These are phyloP conservation scores for Gomphus bonarii DNA, from an alignment of 1,284 basidiomycete genomes.

Conservation along the genomic window DNA sequence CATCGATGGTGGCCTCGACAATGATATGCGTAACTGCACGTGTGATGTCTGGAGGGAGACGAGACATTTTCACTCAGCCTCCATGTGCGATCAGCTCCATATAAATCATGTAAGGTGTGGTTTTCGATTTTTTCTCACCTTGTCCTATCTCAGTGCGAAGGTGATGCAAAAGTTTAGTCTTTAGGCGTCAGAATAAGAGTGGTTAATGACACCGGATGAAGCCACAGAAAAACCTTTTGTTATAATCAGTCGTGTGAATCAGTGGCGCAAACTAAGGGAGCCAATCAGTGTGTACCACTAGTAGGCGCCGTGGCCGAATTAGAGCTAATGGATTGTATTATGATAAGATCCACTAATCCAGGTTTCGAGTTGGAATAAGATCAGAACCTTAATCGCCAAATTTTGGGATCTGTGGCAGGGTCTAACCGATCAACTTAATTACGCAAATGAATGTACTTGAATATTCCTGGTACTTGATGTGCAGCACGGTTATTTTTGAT, in stretches of 20 bases:
- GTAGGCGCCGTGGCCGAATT: too few relatives aligned
- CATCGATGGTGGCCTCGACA: constrained; percentile 16
- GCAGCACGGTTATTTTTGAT: too few relatives aligned
- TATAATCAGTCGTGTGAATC: background rate
- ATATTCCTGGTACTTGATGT: too few relatives aligned
- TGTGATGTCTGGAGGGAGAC: background rate
- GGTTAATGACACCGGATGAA: background rate
- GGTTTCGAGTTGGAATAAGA: too few relatives aligned
- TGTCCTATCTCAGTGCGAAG: background rate
- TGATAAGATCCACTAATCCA: too few relatives aligned
- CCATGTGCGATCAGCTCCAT: background rate
- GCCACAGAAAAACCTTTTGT: background rate
- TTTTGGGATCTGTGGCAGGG: too few relatives aligned
- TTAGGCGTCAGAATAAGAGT: background rate
- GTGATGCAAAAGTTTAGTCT: background rate
- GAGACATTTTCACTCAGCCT: background rate
- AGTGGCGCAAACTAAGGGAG: background rate
- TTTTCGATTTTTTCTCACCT: background rate
- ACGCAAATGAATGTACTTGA: too few relatives aligned
- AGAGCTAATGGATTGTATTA: too few relatives aligned
- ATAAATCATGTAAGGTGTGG: background rate
- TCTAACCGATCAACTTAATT: too few relatives aligned
- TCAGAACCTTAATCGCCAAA: too few relatives aligned
- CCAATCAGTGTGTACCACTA: too few relatives aligned
- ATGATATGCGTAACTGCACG: background rate